Evolutionary conservation across 2,329 filamentous ascomycete species (phyloP), one percentile per base, ranked within the genome.

Genomic region (Coleophoma crateriformis): DNA sequence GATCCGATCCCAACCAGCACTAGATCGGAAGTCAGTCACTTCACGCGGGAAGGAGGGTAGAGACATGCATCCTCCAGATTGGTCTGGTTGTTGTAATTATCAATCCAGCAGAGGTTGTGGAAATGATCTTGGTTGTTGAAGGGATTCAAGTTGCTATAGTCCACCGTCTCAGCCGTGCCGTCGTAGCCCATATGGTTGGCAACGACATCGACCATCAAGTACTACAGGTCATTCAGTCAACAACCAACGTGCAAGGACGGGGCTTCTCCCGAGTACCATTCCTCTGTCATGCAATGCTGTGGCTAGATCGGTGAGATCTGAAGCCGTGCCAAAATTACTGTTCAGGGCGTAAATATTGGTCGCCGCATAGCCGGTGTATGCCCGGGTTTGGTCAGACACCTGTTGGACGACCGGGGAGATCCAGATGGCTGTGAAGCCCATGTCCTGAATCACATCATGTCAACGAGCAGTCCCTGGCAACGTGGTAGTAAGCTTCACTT

Each of bases 171-270:
- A 13, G 37, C 45, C 14, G 35, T 42, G 6, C 50, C 52, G 15
- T 45, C 48, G 38, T 52, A 52, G 33, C 64, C 68, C 64, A 71
- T 67, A 48, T 77, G 71, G 59, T 76, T 76, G 45, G 73, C 67
- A n/a, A 76, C 74, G 4, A 73, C 68, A 52, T 77, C 74, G 44
- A 76, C 66, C 72, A 77, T 75, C 7, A 77, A 56, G 54, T 70
- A 75, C 53, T 55, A 27, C 34, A 17, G 20, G 12, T 14, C 35
- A n/a, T n/a, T 7, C 44, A 3, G 35, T 46, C 20, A 35, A 37
- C 32, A 35, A 11, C 4, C 6, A 45, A 20, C 12, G 15, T 33
- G 22, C 32, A 12, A 19, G 40, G 13, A 17, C 8, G 11, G 11
- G 27, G 14, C 22, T 32, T 5, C 34, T 8, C 13, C 34, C 19